These are phyloP conservation scores for Diaporthe vexans DNA, from an alignment of 2,329 filamentous ascomycete species.

Conservation along the genomic window DNA sequence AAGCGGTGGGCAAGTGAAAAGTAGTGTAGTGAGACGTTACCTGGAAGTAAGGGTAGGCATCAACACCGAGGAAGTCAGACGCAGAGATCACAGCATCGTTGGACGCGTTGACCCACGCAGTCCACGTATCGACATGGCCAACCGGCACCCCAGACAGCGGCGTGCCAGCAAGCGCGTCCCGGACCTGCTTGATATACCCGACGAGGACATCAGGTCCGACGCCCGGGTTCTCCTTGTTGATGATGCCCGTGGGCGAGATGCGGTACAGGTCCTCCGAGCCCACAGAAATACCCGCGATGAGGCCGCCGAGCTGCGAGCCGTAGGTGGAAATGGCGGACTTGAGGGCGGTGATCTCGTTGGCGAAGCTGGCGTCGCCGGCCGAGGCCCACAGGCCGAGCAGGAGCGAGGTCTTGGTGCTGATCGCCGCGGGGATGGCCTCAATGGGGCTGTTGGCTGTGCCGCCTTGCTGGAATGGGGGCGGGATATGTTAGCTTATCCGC, in stretches of 20 bases:
- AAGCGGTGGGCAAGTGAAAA: too few species aligned
- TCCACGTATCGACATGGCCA: conserved; percentile 94
- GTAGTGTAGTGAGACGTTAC: neutral
- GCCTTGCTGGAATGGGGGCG: conserved; percentile 60
- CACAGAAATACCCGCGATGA: conserved; percentile 86
- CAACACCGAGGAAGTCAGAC: conserved; percentile 85
- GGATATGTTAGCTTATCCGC: conserved; percentile 24
- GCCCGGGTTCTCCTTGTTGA: conserved; percentile 74
- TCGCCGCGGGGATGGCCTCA: conserved; percentile 84
- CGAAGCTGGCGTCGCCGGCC: conserved; percentile 70
- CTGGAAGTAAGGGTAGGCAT: conserved; percentile 85
- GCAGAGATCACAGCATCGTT: conserved; percentile 79
- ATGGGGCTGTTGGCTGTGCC: conserved; percentile 76
- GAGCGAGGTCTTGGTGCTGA: conserved; percentile 82
- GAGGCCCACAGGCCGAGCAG: conserved; percentile 90
- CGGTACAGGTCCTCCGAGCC: conserved; percentile 91
- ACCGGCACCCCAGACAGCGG: conserved; percentile 69
- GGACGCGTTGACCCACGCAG: conserved; percentile 78
- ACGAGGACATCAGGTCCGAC: conserved; percentile 73
- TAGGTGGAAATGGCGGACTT: conserved; percentile 78
- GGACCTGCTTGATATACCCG: conserved; percentile 78
- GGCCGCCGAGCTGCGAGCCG: conserved; percentile 72
- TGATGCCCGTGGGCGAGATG: conserved; percentile 76
- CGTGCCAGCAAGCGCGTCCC: conserved; percentile 74
- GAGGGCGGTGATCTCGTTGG: conserved; percentile 82